A percentile compares a stretch with the other conserved stretches of the same genome.
These are phyloP conservation scores for Colletotrichum theobromicola DNA, from an alignment of 2,329 filamentous ascomycete species.

Conservation along the genomic window DNA sequence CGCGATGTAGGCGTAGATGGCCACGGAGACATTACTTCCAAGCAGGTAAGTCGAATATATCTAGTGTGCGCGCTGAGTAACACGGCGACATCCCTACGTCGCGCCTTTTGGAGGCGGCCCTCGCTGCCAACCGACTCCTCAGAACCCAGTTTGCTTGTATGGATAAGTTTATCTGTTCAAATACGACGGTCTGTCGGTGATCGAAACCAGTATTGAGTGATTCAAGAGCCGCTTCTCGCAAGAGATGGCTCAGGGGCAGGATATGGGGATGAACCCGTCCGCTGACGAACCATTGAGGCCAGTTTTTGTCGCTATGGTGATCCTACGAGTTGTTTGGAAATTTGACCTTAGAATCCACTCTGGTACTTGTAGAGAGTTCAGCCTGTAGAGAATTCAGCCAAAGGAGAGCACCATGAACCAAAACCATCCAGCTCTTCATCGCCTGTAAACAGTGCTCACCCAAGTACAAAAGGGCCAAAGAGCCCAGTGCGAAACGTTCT, in stretches of 20 bases:
- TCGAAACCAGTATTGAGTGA: background rate
- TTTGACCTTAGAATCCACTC: background rate
- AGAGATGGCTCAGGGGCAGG: background rate
- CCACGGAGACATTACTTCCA: too few relatives aligned
- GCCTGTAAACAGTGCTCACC: background rate
- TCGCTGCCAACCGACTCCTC: too few relatives aligned
- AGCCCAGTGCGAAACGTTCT: background rate
- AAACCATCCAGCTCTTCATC: background rate
- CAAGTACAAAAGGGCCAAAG: background rate
- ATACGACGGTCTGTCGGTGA: fast-evolving
- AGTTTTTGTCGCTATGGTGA: background rate
- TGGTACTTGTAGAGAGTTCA: fast-evolving
- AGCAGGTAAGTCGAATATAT: background rate
- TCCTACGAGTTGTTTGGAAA: background rate
- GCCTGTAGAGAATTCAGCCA: background rate
- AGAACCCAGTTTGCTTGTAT: background rate
- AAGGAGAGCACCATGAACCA: background rate
- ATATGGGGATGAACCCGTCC: background rate
- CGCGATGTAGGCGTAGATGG: background rate
- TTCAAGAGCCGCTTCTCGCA: background rate
- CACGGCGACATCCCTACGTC: background rate
- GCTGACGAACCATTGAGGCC: background rate
- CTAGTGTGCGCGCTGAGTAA: background rate
- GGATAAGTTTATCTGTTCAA: background rate
- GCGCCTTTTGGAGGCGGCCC: background rate